A percentile compares a stretch with the other conserved stretches of the same genome.
Evolutionary conservation across 768 basidiomycete genomes (phyloP).

Genomic region (Baorangia bicolor): DNA sequence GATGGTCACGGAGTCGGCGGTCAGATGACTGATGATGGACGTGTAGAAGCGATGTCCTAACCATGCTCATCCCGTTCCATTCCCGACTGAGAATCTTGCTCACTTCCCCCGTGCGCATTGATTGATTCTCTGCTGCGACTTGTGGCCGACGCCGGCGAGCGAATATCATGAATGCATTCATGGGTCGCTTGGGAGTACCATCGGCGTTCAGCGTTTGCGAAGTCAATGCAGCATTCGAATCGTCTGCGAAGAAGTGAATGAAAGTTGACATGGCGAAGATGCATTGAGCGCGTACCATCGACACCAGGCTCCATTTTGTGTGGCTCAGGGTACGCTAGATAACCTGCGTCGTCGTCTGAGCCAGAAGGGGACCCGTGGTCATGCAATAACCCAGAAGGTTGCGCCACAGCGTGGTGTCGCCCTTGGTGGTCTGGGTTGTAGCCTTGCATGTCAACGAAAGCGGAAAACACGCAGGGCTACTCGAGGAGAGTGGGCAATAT

Average conservation of each 20-base stretch:
- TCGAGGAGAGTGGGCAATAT: not conserved
- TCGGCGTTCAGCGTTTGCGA: slow-evolving; percentile 82
- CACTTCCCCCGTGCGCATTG: slow-evolving; percentile 88
- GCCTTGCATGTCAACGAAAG: slow-evolving; percentile 29
- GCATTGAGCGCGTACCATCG: slow-evolving; percentile 41
- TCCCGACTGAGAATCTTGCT: slow-evolving; percentile 86
- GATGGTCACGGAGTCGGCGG: not conserved
- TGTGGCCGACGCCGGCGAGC: slow-evolving; percentile 80
- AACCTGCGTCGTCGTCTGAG: slow-evolving; percentile 52
- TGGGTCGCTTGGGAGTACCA: slow-evolving; percentile 85
- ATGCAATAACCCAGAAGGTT: slow-evolving; percentile 31
- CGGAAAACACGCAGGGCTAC: slow-evolving; percentile 3
- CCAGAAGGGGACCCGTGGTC: slow-evolving; percentile 53
- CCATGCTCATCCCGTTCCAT: slow-evolving; percentile 79
- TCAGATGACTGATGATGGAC: slow-evolving; percentile 14
- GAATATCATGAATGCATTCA: slow-evolving; percentile 96
- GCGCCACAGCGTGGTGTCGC: slow-evolving; percentile 28
- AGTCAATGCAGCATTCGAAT: slow-evolving; percentile 52
- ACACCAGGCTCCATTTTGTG: slow-evolving; percentile 43
- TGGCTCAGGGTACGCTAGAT: slow-evolving; percentile 29
- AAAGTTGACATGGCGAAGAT: slow-evolving; percentile 11
- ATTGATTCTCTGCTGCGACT: slow-evolving; percentile 82
- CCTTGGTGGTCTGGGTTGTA: slow-evolving; percentile 22
- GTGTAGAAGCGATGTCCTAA: slow-evolving; percentile 35
- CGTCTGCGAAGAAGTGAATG: slow-evolving; percentile 31